phyloP scores from a whole-genome alignment of 805 yeast species.

The Nakazawaea ishiwadae region DNA sequence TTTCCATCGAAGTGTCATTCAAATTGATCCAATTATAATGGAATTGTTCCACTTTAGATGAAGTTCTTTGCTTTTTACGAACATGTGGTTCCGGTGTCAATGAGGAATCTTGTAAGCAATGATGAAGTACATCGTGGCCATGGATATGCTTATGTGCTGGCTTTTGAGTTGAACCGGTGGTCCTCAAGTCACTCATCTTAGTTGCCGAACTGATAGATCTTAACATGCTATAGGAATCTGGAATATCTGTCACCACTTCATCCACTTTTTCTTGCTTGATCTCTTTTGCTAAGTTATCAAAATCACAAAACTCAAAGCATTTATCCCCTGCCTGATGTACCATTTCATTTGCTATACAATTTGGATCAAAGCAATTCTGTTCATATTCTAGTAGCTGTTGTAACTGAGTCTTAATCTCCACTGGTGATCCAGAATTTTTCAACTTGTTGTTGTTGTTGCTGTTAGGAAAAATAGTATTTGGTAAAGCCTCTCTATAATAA shows the following conservation, averaged over 20 bases:
- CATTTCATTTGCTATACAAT: slow-evolving; percentile 2
- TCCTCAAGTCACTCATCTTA: slow-evolving; percentile 5
- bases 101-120: neutral
- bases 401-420: slow-evolving; percentile 2
- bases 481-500: too few species aligned
- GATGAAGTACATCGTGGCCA: slow-evolving; percentile 3
- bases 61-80: neutral
- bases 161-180: neutral
- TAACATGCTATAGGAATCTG: neutral
- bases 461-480: too few species aligned
- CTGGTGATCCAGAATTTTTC: neutral
- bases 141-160: slow-evolving; percentile 4
- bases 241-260: slow-evolving; percentile 4
- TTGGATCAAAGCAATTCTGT: neutral
- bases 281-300: slow-evolving; percentile 16
- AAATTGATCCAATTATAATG: slow-evolving; percentile 13
- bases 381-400: slow-evolving; percentile 2
- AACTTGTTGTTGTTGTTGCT: too few species aligned
- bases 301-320: slow-evolving; percentile 22
- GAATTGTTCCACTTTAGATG: slow-evolving; percentile 9
- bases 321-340: slow-evolving; percentile 16
- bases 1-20: slow-evolving; percentile 6
- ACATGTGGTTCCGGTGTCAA: neutral
- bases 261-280: neutral
- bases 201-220: slow-evolving; percentile 3